Percentiles rank a stretch among this genome's conserved stretches.
Conservation (phyloP, 371 early-diverging fungal genomes). For the Umbelopsis sp. region DNA sequence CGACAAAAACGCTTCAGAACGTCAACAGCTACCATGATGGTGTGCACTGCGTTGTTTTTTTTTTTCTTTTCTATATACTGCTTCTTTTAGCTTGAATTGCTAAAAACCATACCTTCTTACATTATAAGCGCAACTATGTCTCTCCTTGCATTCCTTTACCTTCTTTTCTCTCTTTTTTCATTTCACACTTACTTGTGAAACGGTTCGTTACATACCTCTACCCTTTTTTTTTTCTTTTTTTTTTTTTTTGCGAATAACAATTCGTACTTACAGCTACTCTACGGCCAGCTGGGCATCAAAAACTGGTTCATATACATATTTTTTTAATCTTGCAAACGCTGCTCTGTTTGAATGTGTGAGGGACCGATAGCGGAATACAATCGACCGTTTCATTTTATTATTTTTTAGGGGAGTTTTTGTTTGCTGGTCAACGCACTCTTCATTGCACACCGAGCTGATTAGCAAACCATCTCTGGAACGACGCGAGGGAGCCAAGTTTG, state of each 20-base stretch:
- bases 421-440: not conserved
- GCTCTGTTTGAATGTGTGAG: too few species aligned
- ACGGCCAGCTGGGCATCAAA: too few species aligned
- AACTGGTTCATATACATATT: too few species aligned
- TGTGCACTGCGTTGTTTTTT: not conserved
- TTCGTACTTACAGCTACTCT: too few species aligned
- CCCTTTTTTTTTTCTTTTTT: too few species aligned
- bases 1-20: constrained; percentile 4
- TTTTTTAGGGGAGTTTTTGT: too few species aligned
- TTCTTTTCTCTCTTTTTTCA: not conserved
- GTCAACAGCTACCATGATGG: not conserved
- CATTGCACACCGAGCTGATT: not conserved
- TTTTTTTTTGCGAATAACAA: too few species aligned
- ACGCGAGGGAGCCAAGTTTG: not conserved
- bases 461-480: not conserved
- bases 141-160: constrained; percentile 16
- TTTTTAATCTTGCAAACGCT: not conserved
- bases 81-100: not conserved
- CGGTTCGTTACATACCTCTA: not conserved
- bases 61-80: constrained; percentile 9
- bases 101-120: constrained; percentile 4
- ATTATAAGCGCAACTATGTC: not conserved
- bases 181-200: not conserved
- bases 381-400: too few species aligned
- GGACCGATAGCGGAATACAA: too few species aligned